Percentiles rank a stretch among this genome's conserved stretches.
Conservation (phyloP, 345 rosid species). For the Fremontodendron californicum region DNA sequence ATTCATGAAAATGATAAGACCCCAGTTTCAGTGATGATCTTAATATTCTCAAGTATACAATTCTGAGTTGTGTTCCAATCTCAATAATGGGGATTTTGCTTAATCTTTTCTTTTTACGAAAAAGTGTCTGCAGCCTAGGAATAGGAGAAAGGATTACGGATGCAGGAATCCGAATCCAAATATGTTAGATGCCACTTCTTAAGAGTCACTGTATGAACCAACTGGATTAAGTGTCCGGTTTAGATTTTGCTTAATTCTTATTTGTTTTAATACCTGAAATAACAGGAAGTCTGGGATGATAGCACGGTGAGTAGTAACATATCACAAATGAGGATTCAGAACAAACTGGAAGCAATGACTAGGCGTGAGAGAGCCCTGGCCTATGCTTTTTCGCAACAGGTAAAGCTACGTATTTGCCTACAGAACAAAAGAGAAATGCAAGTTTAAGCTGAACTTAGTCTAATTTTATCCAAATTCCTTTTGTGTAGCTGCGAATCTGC, state of each 20-base stretch:
- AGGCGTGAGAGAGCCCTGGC: slow-evolving; percentile 85
- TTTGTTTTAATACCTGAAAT: slow-evolving; percentile 11
- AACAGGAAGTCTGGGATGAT: slow-evolving; percentile 91
- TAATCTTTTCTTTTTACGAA: neutral
- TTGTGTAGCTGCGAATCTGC: slow-evolving; percentile 57
- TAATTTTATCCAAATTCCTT: slow-evolving; percentile 3
- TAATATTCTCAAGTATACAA: neutral
- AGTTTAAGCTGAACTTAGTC: neutral
- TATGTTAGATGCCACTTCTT: neutral
- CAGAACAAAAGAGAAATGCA: neutral
- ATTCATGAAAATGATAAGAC: neutral
- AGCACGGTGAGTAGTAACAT: slow-evolving; percentile 78
- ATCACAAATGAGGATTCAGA: slow-evolving; percentile 60
- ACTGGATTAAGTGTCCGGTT: neutral
- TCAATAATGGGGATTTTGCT: neutral
- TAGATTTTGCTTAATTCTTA: neutral
- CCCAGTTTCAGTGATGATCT: slow-evolving; percentile 7
- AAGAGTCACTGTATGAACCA: neutral
- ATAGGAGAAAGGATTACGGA: too few species aligned
- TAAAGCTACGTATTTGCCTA: slow-evolving; percentile 17
- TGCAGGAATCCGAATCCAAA: neutral
- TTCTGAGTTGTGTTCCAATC: neutral
- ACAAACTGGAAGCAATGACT: slow-evolving; percentile 64
- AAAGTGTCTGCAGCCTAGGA: neutral
- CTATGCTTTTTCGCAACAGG: slow-evolving; percentile 92